phyloP scores from a whole-genome alignment of 805 yeast genomes.

The Saturnispora sanitii region DNA sequence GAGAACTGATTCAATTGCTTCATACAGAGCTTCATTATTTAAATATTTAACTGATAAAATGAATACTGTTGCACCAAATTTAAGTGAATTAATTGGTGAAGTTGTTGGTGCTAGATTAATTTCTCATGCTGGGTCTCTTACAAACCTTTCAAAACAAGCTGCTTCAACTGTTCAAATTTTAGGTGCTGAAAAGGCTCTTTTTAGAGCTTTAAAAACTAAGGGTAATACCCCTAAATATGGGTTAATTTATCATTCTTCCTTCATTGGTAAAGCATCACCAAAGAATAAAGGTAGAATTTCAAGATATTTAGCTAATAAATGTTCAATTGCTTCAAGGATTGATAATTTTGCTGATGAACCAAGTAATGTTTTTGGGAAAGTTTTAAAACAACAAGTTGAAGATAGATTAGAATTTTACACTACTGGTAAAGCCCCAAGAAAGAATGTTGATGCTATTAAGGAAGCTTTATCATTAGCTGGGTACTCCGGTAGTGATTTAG shows the following conservation, averaged over 20 bases:
- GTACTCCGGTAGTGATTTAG: slow-evolving; percentile 22
- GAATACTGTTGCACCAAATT: slow-evolving; percentile 96
- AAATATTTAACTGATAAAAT: slow-evolving; percentile 88
- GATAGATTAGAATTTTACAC: slow-evolving; percentile 94
- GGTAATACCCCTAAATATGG: slow-evolving; percentile 97
- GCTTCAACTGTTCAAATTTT: slow-evolving; percentile 97
- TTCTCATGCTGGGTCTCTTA: slow-evolving; percentile 96
- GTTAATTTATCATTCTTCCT: slow-evolving; percentile 87
- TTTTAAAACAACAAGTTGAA: slow-evolving; percentile 93
- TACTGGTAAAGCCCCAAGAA: slow-evolving; percentile 94
- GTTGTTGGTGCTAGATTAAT: slow-evolving; percentile 97
- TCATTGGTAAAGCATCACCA: slow-evolving; percentile 86
- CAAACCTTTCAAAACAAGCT: slow-evolving; percentile 94
- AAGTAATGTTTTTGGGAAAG: slow-evolving; percentile 77
- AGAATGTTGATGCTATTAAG: slow-evolving; percentile 88
- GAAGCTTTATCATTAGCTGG: slow-evolving; percentile 72
- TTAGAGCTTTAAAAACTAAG: slow-evolving; percentile 92
- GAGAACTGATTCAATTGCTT: slow-evolving; percentile 85
- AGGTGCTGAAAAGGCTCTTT: slow-evolving; percentile 95
- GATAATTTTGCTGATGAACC: slow-evolving; percentile 97
- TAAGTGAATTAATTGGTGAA: slow-evolving; percentile 95
- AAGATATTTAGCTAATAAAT: slow-evolving; percentile 96
- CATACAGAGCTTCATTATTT: slow-evolving; percentile 77
- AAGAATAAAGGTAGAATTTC: slow-evolving; percentile 99
- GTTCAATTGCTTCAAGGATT: slow-evolving; percentile 97